Conservation (phyloP, 2,329 filamentous ascomycete genomes). For the Xylaria digitata region DNA sequence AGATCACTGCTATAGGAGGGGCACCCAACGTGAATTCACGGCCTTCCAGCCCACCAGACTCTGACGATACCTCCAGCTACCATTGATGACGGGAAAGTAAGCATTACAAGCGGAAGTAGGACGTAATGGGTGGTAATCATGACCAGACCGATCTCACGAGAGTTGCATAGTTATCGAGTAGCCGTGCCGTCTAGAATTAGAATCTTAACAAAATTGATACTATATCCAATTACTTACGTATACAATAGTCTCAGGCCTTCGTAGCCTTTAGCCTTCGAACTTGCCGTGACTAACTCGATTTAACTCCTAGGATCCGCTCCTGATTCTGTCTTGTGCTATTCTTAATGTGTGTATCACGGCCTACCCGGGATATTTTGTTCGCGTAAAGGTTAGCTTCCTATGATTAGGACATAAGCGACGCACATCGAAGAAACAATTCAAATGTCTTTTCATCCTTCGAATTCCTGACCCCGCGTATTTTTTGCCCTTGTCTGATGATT, state of each 20-base stretch:
- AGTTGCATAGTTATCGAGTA: not conserved
- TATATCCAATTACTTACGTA: not conserved
- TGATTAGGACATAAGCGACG: not conserved
- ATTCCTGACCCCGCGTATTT: not conserved
- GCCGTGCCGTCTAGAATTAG: not conserved
- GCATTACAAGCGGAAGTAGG: not conserved
- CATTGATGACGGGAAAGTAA: not conserved
- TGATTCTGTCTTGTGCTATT: not conserved
- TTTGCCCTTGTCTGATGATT: not conserved
- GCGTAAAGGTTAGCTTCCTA: not conserved
- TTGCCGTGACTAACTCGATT: not conserved
- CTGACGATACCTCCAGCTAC: not conserved
- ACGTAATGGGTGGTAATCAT: not conserved
- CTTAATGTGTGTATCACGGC: not conserved
- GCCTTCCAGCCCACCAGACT: not conserved
- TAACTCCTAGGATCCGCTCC: not conserved
- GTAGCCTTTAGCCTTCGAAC: not conserved
- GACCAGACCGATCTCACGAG: not conserved
- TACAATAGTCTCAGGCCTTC: not conserved
- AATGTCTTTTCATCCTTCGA: not conserved
- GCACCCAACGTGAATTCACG: constrained; percentile 1
- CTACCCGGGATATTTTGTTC: not conserved
- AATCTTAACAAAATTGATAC: not conserved
- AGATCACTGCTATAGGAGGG: constrained; percentile 2
- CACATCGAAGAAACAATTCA: not conserved